Evolutionary conservation across 345 rosid genomes (phyloP).

Genomic region (Jatropha curcas): DNA sequence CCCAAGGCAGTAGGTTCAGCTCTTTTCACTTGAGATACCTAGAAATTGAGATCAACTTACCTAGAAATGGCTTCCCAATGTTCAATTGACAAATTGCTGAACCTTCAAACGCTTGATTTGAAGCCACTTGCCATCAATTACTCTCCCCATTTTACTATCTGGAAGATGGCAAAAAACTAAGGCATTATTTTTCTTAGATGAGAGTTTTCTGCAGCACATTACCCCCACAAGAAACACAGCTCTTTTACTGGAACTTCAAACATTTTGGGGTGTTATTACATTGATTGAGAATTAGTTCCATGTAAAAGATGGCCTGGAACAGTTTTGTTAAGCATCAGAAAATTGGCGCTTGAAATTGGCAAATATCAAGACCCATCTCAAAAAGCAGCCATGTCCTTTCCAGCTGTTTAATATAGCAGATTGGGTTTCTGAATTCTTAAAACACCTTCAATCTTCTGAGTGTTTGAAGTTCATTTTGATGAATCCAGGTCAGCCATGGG

Average conservation of each 20-base stretch:
- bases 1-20: not conserved
- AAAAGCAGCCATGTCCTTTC: constrained; percentile 2
- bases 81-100: constrained; percentile 5
- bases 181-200: constrained; percentile 3
- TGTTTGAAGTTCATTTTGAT: constrained; percentile 1
- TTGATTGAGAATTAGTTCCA: constrained; percentile 7
- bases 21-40: not conserved
- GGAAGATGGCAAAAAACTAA: constrained; percentile 8
- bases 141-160: not conserved
- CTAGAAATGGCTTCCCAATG: not conserved
- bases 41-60: not conserved
- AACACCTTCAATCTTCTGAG: not conserved
- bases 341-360: not conserved
- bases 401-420: not conserved
- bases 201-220: not conserved
- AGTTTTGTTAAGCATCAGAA: too few species aligned
- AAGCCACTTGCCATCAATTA: not conserved
- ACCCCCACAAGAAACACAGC: not conserved
- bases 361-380: not conserved
- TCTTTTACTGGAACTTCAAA: not conserved
- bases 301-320: not conserved
- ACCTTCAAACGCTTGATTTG: not conserved
- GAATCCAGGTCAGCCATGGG: constrained; percentile 7
- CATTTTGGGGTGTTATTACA: not conserved
- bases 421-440: constrained; percentile 6